Base-by-base conservation (phyloP, 225 moss, liverwort and hornwort species). In the Marchantia paleacea region DNA sequence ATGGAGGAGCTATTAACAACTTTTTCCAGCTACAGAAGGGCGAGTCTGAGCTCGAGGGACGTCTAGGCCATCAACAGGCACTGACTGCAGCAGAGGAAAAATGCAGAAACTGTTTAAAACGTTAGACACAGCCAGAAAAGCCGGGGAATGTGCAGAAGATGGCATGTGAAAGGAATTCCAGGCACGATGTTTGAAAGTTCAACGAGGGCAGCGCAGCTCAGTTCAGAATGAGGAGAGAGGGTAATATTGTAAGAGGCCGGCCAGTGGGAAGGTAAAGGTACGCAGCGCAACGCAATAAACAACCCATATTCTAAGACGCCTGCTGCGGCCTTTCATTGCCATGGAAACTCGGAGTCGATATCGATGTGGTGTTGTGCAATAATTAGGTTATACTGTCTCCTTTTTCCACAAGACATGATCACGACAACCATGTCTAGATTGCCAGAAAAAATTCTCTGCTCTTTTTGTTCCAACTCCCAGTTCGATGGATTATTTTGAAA, bases 331-430 rank as follows among this genome's bases (percentile, higher is more conserved):
- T 39, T 39, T 39, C 39, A 39, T 39, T n/a, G n/a, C n/a, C n/a
- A n/a, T n/a, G n/a, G n/a, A n/a, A n/a, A n/a, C n/a, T n/a, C 39
- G 39, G 39, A 39, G 39, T 39, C 39, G 39, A 39, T 39, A n/a
- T 39, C 39, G 39, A 39, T 39, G 39, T 39, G 39, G 39, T 39
- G 18, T 58, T 58, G 12, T 58, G 16, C 58, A 58, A 58, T 58
- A 58, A 58, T 16, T 58, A 14, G 58, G 39, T 39, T 39, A 39
- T 39, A 58, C 13, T 69, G 14, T 69, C 69, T 30, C 31, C 12
- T 69, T 31, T 69, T 26, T 47, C 69, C 69, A 69, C 26, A 69
- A 69, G 39, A 69, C 69, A 69, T 69, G 69, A 69, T 39, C 69
- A 69, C 69, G 69, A 69, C 69, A 69, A 69, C 69, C 30, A 69